Conservation (phyloP, 1,139 yeast species). For the Saccharomyces hybrid region DNA sequence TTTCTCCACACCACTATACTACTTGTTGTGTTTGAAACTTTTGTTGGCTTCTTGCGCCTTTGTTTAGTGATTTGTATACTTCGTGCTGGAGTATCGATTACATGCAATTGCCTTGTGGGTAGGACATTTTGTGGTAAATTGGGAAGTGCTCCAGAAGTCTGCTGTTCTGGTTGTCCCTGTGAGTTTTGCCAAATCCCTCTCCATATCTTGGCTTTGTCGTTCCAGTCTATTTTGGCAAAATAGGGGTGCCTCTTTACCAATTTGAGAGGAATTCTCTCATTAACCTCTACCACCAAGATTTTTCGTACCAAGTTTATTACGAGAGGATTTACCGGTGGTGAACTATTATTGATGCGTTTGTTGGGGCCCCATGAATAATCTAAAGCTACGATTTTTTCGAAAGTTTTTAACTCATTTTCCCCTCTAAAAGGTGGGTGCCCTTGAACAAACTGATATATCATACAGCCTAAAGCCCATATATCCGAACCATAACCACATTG, state of each 20-base stretch:
- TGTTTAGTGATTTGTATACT: slow-evolving; percentile 26
- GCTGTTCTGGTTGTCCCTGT: not conserved
- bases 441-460: slow-evolving; percentile 63
- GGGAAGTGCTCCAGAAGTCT: not conserved
- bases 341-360: not conserved
- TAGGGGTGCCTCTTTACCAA: slow-evolving; percentile 70
- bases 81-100: slow-evolving; percentile 23
- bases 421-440: slow-evolving; percentile 81
- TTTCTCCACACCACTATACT: slow-evolving; percentile 33
- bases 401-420: slow-evolving; percentile 64
- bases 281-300: slow-evolving; percentile 55
- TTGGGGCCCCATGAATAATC: slow-evolving; percentile 52
- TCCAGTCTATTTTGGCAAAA: slow-evolving; percentile 62
- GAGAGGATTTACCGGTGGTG: slow-evolving; percentile 35
- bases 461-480: slow-evolving; percentile 79
- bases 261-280: slow-evolving; percentile 52
- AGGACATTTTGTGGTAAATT: slow-evolving; percentile 4
- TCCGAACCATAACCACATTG: slow-evolving; percentile 71
- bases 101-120: slow-evolving; percentile 19
- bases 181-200: slow-evolving; percentile 33
- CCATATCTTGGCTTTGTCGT: slow-evolving; percentile 63
- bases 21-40: slow-evolving; percentile 27
- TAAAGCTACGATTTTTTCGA: slow-evolving; percentile 56
- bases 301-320: slow-evolving; percentile 47
- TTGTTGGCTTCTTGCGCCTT: slow-evolving; percentile 26